Evolutionary conservation across 495 filamentous ascomycete genomes (phyloP).

Genomic region (Penicillium crystallinum): DNA sequence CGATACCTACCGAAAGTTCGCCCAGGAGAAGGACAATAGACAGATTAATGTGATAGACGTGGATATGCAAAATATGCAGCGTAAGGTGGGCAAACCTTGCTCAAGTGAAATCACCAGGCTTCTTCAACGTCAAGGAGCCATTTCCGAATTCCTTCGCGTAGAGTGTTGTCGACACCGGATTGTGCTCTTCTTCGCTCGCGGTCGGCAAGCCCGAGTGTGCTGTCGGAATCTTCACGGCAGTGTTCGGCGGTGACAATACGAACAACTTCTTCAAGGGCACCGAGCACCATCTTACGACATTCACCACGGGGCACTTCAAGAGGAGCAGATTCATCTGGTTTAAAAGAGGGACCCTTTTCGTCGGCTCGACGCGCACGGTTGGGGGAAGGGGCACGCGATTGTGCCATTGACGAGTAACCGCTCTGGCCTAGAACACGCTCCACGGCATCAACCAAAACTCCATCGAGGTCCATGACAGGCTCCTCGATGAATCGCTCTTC

Average conservation of each 20-base stretch:
- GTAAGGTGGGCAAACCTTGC: not conserved
- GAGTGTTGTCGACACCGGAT: constrained; percentile 47
- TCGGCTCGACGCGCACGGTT: constrained; percentile 32
- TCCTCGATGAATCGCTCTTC: constrained; percentile 73
- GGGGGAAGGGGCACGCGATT: constrained; percentile 43
- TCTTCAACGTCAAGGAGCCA: constrained; percentile 60
- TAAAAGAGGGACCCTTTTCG: constrained; percentile 18
- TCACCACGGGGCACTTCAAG: constrained; percentile 52
- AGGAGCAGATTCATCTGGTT: constrained; percentile 27
- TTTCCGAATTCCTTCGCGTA: constrained; percentile 59
- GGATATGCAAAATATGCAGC: not conserved
- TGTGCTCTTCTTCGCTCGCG: constrained; percentile 34
- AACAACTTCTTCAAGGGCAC: constrained; percentile 62
- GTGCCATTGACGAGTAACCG: constrained; percentile 42
- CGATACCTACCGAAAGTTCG: not conserved
- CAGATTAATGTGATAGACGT: constrained; percentile 5
- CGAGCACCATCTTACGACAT: constrained; percentile 56
- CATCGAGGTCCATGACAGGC: constrained; percentile 67
- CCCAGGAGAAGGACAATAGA: constrained; percentile 4
- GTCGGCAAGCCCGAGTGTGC: constrained; percentile 30
- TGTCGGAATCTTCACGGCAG: constrained; percentile 40
- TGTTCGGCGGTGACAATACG: constrained; percentile 54
- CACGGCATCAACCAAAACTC: constrained; percentile 67
- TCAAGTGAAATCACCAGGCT: constrained; percentile 29
- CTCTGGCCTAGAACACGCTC: constrained; percentile 65